phyloP scores from a whole-genome alignment of 768 basidiomycete genomes.

The Mycena epipterygia region DNA sequence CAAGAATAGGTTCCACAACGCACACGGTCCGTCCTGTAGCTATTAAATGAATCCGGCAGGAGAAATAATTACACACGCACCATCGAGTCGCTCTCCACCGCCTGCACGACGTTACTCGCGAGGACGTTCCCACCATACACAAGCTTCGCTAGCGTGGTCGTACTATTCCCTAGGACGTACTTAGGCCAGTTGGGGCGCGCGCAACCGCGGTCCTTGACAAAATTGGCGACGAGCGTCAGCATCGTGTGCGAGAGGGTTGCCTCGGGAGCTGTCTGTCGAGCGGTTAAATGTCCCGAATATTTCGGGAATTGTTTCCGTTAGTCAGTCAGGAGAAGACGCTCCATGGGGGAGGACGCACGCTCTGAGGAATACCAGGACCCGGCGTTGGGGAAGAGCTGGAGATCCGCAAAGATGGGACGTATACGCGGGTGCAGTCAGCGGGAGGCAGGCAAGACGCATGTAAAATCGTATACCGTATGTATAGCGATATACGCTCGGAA shows the following conservation, averaged over 20 bases:
- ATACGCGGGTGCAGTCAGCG: background rate
- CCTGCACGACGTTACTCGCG: constrained; percentile 31
- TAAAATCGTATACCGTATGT: background rate
- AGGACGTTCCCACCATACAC: constrained; percentile 38
- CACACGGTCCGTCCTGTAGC: constrained; percentile 8
- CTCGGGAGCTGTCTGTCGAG: constrained; percentile 39
- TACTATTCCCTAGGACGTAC: constrained; percentile 30
- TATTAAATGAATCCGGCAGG: background rate
- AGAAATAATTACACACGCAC: background rate
- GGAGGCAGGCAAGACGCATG: background rate
- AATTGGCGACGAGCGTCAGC: constrained; percentile 36
- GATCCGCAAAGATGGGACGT: no score
- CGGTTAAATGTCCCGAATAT: constrained; percentile 45
- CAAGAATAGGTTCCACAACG: constrained; percentile 21
- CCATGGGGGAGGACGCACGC: no score
- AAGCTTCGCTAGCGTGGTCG: constrained; percentile 37
- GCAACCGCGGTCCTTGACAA: constrained; percentile 33
- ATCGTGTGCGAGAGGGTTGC: constrained; percentile 39
- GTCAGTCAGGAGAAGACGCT: background rate
- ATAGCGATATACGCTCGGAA: background rate
- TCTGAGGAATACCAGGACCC: no score
- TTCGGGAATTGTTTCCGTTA: constrained; percentile 37
- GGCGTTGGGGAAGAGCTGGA: background rate
- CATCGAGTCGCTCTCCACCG: constrained; percentile 24
- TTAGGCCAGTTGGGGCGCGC: constrained; percentile 37